Evolutionary conservation across 805 yeast species (phyloP), one percentile per base, ranked within the genome.

Genomic region (Schizosaccharomyces japonicus): DNA sequence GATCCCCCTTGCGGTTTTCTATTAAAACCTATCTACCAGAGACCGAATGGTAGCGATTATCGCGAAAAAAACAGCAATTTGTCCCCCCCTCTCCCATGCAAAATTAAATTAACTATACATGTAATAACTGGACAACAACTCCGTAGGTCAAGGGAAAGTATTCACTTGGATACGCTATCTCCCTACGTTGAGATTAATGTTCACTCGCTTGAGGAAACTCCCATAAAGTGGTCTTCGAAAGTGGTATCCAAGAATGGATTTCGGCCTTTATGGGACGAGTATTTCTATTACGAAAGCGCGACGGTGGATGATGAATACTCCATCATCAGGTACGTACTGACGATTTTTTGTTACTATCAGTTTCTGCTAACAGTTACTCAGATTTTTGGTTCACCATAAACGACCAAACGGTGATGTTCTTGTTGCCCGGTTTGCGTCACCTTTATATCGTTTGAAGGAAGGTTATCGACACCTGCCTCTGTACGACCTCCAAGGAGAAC

Each of bases 261-360:
- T 26, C 27, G 23, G 6, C 46, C 48, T 5, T 15, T 21, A 45
- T 39, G 34, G 47, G 50, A 5, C 44, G 47, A 17, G 31, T 40
- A 47, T 47, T 55, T 31, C 63, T 72, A 0, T 50, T 57, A 2
- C 49, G 54, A 1, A 69, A 78, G 1, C 57, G 59, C 5, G 75
- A 73, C 46, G 84, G 85, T 60, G 95, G 95, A 0, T 82, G 81
- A 62, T 83, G 80, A 56, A 95, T 95, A 0, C 61, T 69, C 5
- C 87, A 95, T 95, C 73, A 77, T 51, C 67, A 70, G 46, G 58
- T 57, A 3, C 68, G 76, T 51, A 69, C 70, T 51, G 61, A 73
- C 2, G 64, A 62, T n/a, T 19, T 36, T 3, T 11, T 19, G 17
- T 11, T 15, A 15, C 11, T 11, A 11, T n/a, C 17, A 36, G 17